Percentiles rank a stretch among this genome's conserved stretches.
phyloP scores from a whole-genome alignment of 1,139 yeast species.

The Sugiyamaella xylanicola region DNA sequence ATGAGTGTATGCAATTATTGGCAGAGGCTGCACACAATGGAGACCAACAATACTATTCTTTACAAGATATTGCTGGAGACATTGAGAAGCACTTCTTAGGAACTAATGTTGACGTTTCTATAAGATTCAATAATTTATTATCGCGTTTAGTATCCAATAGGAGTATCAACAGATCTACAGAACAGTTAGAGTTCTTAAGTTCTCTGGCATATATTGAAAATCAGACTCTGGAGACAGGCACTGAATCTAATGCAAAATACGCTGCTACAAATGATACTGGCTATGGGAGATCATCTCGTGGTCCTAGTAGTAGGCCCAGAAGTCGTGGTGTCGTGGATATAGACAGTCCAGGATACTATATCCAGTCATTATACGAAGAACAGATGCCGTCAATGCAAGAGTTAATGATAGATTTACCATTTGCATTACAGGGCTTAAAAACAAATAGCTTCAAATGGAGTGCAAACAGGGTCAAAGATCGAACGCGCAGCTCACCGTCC shows the following conservation, averaged over 20 bases:
- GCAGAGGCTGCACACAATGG: not conserved
- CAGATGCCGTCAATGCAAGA: constrained; percentile 50
- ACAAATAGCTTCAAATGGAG: constrained; percentile 60
- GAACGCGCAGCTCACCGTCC: not conserved
- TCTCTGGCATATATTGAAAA: not conserved
- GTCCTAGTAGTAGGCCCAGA: not conserved
- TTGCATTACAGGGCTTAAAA: constrained; percentile 71
- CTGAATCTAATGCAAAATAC: constrained; percentile 1
- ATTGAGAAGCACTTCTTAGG: constrained; percentile 5
- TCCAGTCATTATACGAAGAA: constrained; percentile 24
- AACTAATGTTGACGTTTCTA: not conserved
- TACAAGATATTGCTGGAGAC: constrained; percentile 6
- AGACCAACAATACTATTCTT: constrained; percentile 8
- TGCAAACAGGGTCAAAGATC: constrained; percentile 33
- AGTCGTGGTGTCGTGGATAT: constrained; percentile 7
- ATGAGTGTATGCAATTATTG: not conserved
- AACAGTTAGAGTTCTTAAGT: constrained; percentile 6
- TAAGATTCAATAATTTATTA: constrained; percentile 8
- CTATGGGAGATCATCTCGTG: not conserved
- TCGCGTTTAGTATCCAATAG: constrained; percentile 6
- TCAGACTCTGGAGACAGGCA: not conserved
- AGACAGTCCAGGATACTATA: constrained; percentile 24
- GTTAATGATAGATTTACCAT: constrained; percentile 62
- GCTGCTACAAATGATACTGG: not conserved
- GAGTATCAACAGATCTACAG: not conserved